Evolutionary conservation across 2,329 filamentous ascomycete genomes (phyloP).

Genomic region (Fusarium zealandicum): DNA sequence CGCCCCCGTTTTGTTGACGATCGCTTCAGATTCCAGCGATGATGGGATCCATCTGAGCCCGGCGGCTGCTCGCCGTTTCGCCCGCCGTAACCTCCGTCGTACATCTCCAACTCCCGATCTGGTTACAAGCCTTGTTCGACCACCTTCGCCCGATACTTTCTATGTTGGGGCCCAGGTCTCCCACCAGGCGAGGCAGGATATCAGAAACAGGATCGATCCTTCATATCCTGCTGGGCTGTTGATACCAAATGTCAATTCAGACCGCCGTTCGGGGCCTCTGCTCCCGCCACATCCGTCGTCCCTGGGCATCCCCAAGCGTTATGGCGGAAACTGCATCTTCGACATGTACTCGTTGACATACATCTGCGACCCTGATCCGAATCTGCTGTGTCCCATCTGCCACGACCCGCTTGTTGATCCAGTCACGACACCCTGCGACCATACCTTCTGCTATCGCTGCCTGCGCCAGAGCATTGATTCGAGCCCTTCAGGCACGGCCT

Average conservation of each 20-base stretch:
- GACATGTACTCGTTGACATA: slow-evolving; percentile 57
- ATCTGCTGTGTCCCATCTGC: slow-evolving; percentile 63
- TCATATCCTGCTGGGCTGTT: slow-evolving; percentile 24
- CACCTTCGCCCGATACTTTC: slow-evolving; percentile 48
- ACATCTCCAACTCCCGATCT: slow-evolving; percentile 50
- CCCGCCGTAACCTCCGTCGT: slow-evolving; percentile 47
- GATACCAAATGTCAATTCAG: slow-evolving; percentile 35
- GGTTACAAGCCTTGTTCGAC: slow-evolving; percentile 50
- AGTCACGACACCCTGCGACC: slow-evolving; percentile 67
- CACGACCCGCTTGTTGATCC: slow-evolving; percentile 67
- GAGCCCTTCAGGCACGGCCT: slow-evolving; percentile 53
- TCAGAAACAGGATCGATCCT: slow-evolving; percentile 19
- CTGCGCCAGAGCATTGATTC: slow-evolving; percentile 54
- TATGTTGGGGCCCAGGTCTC: slow-evolving; percentile 42
- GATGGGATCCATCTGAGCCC: slow-evolving; percentile 47
- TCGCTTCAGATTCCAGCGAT: slow-evolving; percentile 48
- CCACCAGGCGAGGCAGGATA: slow-evolving; percentile 33
- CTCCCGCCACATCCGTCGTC: slow-evolving; percentile 49
- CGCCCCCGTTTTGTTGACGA: slow-evolving; percentile 23
- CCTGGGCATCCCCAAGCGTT: slow-evolving; percentile 49
- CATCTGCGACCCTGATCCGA: slow-evolving; percentile 53
- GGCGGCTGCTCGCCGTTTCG: slow-evolving; percentile 47
- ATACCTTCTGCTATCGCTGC: slow-evolving; percentile 70
- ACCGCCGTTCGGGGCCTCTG: slow-evolving; percentile 47
- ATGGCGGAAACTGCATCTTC: slow-evolving; percentile 50